These are phyloP conservation scores for Cucurbita pepo DNA, from an alignment of 306 rosid species.

Conservation along the genomic window DNA sequence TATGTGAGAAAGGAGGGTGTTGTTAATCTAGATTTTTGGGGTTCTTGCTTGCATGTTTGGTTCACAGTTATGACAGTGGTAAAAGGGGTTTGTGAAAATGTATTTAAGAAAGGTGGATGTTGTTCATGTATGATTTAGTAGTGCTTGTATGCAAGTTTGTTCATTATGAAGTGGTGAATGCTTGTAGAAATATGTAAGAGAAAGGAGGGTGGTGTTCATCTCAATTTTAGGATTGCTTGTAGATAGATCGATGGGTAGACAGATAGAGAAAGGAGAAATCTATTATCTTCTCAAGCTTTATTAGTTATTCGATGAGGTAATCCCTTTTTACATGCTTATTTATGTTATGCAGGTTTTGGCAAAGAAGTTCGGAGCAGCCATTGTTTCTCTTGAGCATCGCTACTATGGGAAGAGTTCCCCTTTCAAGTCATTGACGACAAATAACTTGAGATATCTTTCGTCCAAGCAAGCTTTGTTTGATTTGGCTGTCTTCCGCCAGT, in stretches of 20 bases:
- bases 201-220: background rate
- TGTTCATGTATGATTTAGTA: background rate
- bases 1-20: background rate
- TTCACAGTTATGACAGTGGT: background rate
- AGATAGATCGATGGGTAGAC: background rate
- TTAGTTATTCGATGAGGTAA: background rate
- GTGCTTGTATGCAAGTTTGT: background rate
- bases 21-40: background rate
- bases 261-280: background rate
- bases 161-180: background rate
- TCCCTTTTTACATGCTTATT: background rate
- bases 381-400: slow-evolving; percentile 90
- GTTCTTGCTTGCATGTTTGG: background rate
- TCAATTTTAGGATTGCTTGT: background rate
- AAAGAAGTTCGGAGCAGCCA: slow-evolving; percentile 87
- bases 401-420: slow-evolving; percentile 92
- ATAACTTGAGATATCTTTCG: slow-evolving; percentile 76
- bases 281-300: background rate
- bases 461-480: slow-evolving; percentile 93
- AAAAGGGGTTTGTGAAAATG: background rate
- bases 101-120: background rate
- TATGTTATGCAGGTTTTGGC: slow-evolving; percentile 51
- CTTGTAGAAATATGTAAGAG: background rate
- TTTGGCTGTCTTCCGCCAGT: slow-evolving; percentile 68
- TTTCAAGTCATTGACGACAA: slow-evolving; percentile 42